Evolutionary conservation across 495 filamentous ascomycete species (phyloP).

Genomic region (Sporormia fimetaria): DNA sequence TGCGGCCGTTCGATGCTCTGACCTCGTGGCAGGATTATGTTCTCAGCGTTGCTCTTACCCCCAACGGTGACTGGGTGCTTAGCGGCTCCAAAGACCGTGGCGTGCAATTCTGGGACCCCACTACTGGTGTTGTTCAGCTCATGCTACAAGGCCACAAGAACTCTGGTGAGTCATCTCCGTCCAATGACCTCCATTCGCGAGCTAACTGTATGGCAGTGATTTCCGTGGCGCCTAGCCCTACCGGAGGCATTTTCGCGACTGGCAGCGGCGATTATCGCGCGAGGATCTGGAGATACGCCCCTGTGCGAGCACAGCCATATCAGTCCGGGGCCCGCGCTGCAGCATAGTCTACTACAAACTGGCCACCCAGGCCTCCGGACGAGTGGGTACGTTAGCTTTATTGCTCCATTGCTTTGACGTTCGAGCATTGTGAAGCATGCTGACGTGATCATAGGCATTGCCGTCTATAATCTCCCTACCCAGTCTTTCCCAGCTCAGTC

Average conservation of each 20-base stretch:
- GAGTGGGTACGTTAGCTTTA: too few relatives aligned
- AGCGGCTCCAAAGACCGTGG: constrained; percentile 36
- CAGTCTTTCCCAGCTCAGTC: too few relatives aligned
- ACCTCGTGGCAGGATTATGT: constrained; percentile 31
- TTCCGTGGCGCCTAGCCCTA: constrained; percentile 35
- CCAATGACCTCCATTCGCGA: too few relatives aligned
- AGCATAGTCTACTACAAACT: too few relatives aligned
- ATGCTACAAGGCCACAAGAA: constrained; percentile 38
- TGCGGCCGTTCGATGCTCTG: constrained; percentile 1
- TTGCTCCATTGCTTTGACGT: too few relatives aligned
- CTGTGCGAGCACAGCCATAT: neutral
- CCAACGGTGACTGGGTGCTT: constrained; percentile 34
- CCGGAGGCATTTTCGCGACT: constrained; percentile 33
- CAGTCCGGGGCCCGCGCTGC: too few relatives aligned
- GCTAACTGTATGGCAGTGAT: constrained; percentile 29
- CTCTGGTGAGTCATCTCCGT: constrained; percentile 27
- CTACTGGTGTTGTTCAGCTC: constrained; percentile 34
- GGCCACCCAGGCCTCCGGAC: too few relatives aligned
- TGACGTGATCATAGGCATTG: too few relatives aligned
- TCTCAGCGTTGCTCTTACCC: constrained; percentile 34
- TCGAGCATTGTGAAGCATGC: too few relatives aligned
- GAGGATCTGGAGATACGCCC: constrained; percentile 34
- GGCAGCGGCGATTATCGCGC: constrained; percentile 37
- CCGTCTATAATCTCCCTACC: too few relatives aligned
- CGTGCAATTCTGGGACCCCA: constrained; percentile 37